Conservation (phyloP, 345 rosid genomes). For the Hibiscus mutabilis region DNA sequence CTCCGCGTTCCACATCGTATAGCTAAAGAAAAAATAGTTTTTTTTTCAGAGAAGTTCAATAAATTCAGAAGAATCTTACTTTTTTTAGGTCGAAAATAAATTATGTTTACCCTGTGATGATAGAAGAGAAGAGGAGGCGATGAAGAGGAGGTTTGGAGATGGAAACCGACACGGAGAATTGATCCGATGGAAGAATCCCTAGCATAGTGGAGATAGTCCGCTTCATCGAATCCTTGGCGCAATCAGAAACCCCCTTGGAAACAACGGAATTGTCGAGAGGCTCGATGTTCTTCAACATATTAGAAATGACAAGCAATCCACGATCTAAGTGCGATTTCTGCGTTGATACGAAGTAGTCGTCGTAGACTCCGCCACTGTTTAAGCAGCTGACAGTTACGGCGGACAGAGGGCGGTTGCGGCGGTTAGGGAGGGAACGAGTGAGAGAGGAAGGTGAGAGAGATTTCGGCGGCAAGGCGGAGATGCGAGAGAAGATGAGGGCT, state of each 20-base stretch:
- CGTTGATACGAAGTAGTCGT: constrained; percentile 75
- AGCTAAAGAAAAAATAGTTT: constrained; percentile 33
- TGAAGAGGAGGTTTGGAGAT: constrained; percentile 56
- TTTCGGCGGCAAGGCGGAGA: constrained; percentile 27
- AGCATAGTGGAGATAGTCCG: constrained; percentile 87
- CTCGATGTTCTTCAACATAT: constrained; percentile 58
- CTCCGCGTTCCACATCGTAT: constrained; percentile 93
- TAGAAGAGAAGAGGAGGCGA: constrained; percentile 66
- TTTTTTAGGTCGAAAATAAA: not conserved
- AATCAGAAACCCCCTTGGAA: constrained; percentile 76
- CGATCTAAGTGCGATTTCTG: constrained; percentile 59
- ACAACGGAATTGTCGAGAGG: constrained; percentile 72
- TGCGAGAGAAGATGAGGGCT: constrained; percentile 44
- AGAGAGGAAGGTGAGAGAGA: constrained; percentile 17
- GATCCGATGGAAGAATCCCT: constrained; percentile 89
- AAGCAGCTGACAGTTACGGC: constrained; percentile 38
- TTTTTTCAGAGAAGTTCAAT: not conserved
- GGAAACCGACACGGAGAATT: constrained; percentile 53
- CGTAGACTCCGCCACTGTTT: constrained; percentile 64
- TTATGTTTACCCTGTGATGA: constrained; percentile 74
- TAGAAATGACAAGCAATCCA: constrained; percentile 74
- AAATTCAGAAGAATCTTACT: not conserved
- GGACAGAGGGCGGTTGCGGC: constrained; percentile 20
- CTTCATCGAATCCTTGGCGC: constrained; percentile 88
- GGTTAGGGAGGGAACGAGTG: constrained; percentile 16